Evolutionary conservation across 2,329 filamentous ascomycete genomes (phyloP).

Genomic region (Penicillium sp.): DNA sequence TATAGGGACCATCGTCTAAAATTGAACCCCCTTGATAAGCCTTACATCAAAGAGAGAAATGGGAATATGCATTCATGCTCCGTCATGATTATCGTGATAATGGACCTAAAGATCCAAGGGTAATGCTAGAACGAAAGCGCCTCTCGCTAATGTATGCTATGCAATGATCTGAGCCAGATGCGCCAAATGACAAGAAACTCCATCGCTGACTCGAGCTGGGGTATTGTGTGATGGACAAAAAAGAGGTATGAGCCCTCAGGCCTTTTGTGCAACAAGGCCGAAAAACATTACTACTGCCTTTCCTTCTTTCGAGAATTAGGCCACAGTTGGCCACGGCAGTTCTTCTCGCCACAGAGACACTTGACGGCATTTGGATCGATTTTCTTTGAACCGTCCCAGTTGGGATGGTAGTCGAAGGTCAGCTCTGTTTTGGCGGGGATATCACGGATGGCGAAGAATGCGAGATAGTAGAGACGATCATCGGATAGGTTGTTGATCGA

Average conservation of each 20-base stretch:
- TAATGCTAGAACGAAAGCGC: neutral
- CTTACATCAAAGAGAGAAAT: neutral
- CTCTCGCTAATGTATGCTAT: conserved; percentile 4
- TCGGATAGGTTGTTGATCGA: conserved; percentile 46
- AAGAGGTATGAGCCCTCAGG: neutral
- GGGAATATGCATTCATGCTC: neutral
- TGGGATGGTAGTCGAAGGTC: conserved; percentile 53
- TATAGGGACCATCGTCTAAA: neutral
- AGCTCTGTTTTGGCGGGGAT: conserved; percentile 50
- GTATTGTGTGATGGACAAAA: neutral
- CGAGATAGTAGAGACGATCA: conserved; percentile 49
- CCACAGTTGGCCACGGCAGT: conserved; percentile 52
- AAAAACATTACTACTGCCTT: conserved; percentile 7
- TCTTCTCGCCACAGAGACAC: conserved; percentile 50
- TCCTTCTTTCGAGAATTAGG: conserved; percentile 45
- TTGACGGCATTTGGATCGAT: conserved; percentile 44
- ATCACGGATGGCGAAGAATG: conserved; percentile 51
- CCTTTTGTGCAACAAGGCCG: neutral
- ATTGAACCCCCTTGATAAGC: neutral
- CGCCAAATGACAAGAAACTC: neutral
- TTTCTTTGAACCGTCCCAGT: conserved; percentile 28
- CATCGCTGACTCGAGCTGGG: neutral
- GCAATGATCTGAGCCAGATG: neutral
- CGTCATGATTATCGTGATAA: neutral
- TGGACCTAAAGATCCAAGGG: too few species aligned